Evolutionary conservation across 2,329 filamentous ascomycete species (phyloP), one percentile per base, ranked within the genome.

Genomic region (Fusarium mangiferae): DNA sequence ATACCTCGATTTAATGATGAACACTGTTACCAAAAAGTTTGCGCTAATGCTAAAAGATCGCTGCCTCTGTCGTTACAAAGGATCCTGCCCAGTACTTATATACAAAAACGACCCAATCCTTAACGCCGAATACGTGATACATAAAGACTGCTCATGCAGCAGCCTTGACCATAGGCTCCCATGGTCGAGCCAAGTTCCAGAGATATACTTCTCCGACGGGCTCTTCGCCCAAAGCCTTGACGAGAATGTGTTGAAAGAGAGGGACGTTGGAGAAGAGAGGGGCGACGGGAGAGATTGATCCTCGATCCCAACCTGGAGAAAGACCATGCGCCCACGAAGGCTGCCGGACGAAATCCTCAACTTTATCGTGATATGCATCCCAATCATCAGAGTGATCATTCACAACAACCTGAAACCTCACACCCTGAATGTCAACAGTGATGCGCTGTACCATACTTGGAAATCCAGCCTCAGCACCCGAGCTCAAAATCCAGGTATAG

Each of bases 81-180:
- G 46, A 70, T 61, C 30, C 41, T 52, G 30, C 66, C 48, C 17
- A 39, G 24, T 48, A 39, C 44, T 44, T 59, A 61, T 42, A 74
- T 65, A 69, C 63, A 68, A 69, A 55, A 42, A 51, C 42, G 44
- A 74, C 44, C 36, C 51, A 49, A 60, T 46, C 51, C 51, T 38
- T 9, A 71, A 77, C 73, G 65, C 75, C 71, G 35, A 66, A 33
- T 39, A 39, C 26, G 26, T 66, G 51, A 62, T 60, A 66, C 33
- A 54, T 41, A 42, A 45, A 46, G n/a, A 35, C 36, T 20, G 35
- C 42, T 76, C 60, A 83, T n/a, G 79, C 82, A 18, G 77, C 78
- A 14, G 82, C 83, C 70, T 80, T 82, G n/a, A 84, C 80, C 80
- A 85, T 83, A 14, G 83, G 83, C 70, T 85, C 83, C 83, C 83